Evolutionary conservation across 1,284 basidiomycete species (phyloP), one percentile per base, ranked within the genome.

Genomic region (Stygiomarasmius scandens): DNA sequence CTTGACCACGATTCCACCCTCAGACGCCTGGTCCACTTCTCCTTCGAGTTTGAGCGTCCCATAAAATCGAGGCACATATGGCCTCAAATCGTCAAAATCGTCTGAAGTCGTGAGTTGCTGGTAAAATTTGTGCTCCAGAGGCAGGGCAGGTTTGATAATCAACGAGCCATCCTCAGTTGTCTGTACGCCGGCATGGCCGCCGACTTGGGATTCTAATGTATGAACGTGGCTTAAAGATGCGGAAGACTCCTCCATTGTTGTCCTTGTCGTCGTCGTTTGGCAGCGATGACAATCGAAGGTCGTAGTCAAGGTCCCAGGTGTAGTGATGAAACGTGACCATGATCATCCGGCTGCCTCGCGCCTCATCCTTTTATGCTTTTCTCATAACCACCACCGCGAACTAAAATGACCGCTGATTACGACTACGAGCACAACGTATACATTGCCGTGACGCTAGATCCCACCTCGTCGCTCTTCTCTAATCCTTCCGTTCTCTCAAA

Each of bases 101-200:
- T 76, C 67, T 52, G 81, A 73, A 0, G 72, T 64, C 24, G 81
- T 75, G 48, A 91, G 72, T 29, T 77, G 67, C 62, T 89, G 83
- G 75, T 98, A 98, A 74, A 98, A 97, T 20, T 80, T 79, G 49
- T 90, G 80, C 69, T 98, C 96, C 47, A 79, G 73, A 0, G 83
- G 80, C 3, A 90, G 74, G 8, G 89, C 86, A 6, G 89, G 86
- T 76, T 98, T 98, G 77, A 97, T 90, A 52, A 98, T 79, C 23
- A 95, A 80, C 2, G 84, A 85, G 9, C 88, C 90, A 63, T 91
- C 91, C 59, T 87, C 87, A 25, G 87, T 86, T 9, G 85, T 80
- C 59, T 87, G 79, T 25, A 98, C 86, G 38, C 89, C 89, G 11
- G 84, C 75, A 68, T 98, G 96, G 0, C 96, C 96, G 20, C 92